phyloP scores from a whole-genome alignment of 2,329 filamentous ascomycete species.

The Aureobasidium sp. region DNA sequence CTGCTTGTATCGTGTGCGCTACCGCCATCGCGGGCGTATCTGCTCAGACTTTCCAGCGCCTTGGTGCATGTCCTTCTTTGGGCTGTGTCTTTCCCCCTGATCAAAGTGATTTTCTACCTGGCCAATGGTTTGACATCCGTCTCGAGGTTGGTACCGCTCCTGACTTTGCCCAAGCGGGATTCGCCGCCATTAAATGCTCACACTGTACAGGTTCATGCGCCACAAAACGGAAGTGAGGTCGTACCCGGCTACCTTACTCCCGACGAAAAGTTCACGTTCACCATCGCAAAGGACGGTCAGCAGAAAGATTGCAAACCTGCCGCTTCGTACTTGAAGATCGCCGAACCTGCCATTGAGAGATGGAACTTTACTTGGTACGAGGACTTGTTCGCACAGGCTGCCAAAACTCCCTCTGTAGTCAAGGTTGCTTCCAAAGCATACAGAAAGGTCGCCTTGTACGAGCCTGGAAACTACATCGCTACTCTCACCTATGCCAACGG shows the following conservation, averaged over 20 bases:
- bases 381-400: conserved; percentile 81
- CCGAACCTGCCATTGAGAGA: conserved; percentile 77
- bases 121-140: conserved; percentile 86
- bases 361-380: conserved; percentile 92
- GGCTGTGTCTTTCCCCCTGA: conserved; percentile 65
- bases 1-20: conserved; percentile 19
- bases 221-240: conserved; percentile 84
- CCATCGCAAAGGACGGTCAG: conserved; percentile 70
- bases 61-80: conserved; percentile 62
- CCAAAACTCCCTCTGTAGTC: conserved; percentile 73
- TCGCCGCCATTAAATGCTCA: too few relatives aligned
- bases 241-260: conserved; percentile 65
- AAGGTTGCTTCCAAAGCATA: conserved; percentile 85
- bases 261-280: conserved; percentile 80
- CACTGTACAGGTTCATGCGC: too few relatives aligned
- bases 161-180: too few relatives aligned
- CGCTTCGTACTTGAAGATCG: conserved; percentile 72
- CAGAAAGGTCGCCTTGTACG: conserved; percentile 77
- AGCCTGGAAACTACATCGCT: conserved; percentile 83
- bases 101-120: conserved; percentile 82
- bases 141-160: too few relatives aligned
- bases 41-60: conserved; percentile 62
- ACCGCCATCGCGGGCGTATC: conserved; percentile 21
- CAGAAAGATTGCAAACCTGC: conserved; percentile 52
- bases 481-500: conserved; percentile 80